Evolutionary conservation across 2,329 filamentous ascomycete species (phyloP).

Genomic region (Calonectria pauciramosa): DNA sequence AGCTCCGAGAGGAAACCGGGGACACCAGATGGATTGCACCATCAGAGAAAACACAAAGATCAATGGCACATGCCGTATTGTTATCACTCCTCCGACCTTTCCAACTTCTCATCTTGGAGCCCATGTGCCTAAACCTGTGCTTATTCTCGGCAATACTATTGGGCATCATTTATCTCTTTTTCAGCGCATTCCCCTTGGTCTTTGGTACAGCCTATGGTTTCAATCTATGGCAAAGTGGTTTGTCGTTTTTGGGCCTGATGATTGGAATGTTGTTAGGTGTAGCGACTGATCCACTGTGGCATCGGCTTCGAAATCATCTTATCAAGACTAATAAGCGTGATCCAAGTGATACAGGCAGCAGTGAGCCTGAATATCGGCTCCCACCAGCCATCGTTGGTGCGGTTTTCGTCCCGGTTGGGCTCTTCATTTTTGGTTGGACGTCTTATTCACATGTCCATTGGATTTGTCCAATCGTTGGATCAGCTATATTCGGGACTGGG

Average conservation of each 20-base stretch:
- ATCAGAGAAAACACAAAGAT: conserved; percentile 79
- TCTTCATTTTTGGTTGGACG: conserved; percentile 94
- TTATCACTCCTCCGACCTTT: conserved; percentile 77
- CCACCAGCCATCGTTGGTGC: conserved; percentile 81
- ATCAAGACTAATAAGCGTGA: conserved; percentile 64
- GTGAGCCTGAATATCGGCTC: conserved; percentile 88
- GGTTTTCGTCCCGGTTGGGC: conserved; percentile 80
- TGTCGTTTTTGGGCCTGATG: conserved; percentile 81
- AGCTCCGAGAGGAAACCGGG: conserved; percentile 79
- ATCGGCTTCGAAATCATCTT: conserved; percentile 69
- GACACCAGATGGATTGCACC: conserved; percentile 82
- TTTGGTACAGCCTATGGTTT: conserved; percentile 82
- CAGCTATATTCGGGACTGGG: neutral
- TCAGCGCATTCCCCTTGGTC: conserved; percentile 87
- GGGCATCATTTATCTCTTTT: conserved; percentile 91
- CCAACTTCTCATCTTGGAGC: conserved; percentile 83
- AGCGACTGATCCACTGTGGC: conserved; percentile 76
- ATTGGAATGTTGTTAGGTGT: conserved; percentile 75
- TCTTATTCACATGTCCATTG: conserved; percentile 81
- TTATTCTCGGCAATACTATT: conserved; percentile 86
- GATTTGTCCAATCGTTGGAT: conserved; percentile 57
- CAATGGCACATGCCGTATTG: conserved; percentile 72
- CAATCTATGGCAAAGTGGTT: conserved; percentile 81
- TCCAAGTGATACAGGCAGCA: conserved; percentile 50
- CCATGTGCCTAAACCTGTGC: conserved; percentile 87